Evolutionary conservation across 2,329 filamentous ascomycete genomes (phyloP), one percentile per base, ranked within the genome.

Genomic region (Madurella fahalii): DNA sequence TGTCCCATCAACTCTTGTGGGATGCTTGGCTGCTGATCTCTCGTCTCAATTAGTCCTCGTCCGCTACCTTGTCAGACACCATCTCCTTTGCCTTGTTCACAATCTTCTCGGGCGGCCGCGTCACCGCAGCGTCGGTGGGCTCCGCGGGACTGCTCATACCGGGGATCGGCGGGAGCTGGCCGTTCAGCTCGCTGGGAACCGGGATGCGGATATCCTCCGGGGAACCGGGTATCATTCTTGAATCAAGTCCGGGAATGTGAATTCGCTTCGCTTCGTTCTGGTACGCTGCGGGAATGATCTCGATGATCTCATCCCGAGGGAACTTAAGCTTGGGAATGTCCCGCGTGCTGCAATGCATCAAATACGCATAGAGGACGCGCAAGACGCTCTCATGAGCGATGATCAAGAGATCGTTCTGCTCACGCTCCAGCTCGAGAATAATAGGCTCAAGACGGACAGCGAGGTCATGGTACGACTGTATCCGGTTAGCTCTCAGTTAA

Each of bases 331-430:
- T 87, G 4, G 94, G 94, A 59, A 99, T 99, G 67, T 95, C 91
- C 71, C 87, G 88, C 9, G 95, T 92, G 68, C 93, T 94, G 74
- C 94, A 97, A 64, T 95, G 94, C 94, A 99, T 99, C 40, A 99
- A 79, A 71, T 99, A 99, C 20, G 92, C 92, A 68, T 99, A 99
- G 3, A 99, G 80, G 20, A 99, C 94, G 42, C 94, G 89, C 45
- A 99, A 80, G n/a, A 99, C 94, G 49, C 90, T 95, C 71, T 99
- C 94, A 70, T 99, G 94, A 0, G 94, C 94, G 63, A 99, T 96
- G 67, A 99, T 96, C 50, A 99, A 81, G n/a, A 99, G 80, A 68
- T 99, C 94, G 62, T 95, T 95, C 65, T 96, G 90, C 74, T 99
- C 94, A 42, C 94, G 86, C 75, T 99, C 94, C 13, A 99, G 82